Percentiles rank a stretch among this genome's conserved stretches.
Conservation (phyloP, 2,329 filamentous ascomycete species). For the Fusarium sp. region DNA sequence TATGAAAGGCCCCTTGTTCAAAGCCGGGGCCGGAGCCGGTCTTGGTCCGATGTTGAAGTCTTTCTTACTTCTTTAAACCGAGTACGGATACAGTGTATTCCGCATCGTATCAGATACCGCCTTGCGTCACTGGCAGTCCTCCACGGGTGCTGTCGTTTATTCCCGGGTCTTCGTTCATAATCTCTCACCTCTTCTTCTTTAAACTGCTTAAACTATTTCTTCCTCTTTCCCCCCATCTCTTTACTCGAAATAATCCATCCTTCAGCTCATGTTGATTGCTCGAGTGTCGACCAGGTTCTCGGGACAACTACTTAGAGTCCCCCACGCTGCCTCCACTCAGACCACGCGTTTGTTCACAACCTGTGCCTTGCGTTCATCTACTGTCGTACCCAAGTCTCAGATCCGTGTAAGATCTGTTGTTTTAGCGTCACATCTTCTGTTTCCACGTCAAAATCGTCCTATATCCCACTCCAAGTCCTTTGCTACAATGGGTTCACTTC, state of each 20-base stretch:
- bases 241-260: not conserved
- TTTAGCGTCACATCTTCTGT: constrained; percentile 1
- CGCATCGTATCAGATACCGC: not conserved
- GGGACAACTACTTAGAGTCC: constrained; percentile 19
- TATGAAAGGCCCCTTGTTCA: constrained; percentile 7
- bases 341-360: constrained; percentile 15
- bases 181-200: not conserved
- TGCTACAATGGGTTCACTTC: constrained; percentile 50
- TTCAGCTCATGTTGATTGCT: constrained; percentile 39
- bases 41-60: constrained; percentile 34
- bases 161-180: constrained; percentile 14
- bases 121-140: constrained; percentile 20
- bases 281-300: constrained; percentile 31
- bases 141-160: constrained; percentile 15
- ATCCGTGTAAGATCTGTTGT: constrained; percentile 7
- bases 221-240: not conserved
- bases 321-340: constrained; percentile 17
- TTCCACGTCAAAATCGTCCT: constrained; percentile 15
- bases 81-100: constrained; percentile 24
- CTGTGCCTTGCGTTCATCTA: constrained; percentile 11
- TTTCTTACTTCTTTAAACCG: constrained; percentile 3
- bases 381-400: constrained; percentile 13
- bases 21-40: constrained; percentile 3
- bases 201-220: constrained; percentile 9
- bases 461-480: constrained; percentile 22